Conservation (phyloP, 345 rosid genomes). For the Turnera subulata region DNA sequence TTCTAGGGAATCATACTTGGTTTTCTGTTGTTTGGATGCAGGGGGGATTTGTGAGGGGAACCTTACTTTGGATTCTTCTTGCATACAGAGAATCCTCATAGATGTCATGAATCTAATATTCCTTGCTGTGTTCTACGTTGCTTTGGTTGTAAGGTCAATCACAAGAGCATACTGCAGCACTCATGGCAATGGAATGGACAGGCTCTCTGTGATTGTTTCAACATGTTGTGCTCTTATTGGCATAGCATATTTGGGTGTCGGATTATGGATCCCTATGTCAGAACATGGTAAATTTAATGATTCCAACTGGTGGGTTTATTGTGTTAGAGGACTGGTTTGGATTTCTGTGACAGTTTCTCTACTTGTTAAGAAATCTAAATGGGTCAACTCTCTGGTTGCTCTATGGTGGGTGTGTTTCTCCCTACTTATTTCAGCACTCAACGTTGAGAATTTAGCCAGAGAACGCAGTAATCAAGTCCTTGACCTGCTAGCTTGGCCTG, state of each 20-base stretch:
- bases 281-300: conserved; percentile 9
- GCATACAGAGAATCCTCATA: conserved; percentile 51
- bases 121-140: not conserved
- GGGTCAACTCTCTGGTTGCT: conserved; percentile 33
- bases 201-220: conserved; percentile 38
- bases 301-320: conserved; percentile 27
- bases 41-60: conserved; percentile 54
- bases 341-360: conserved; percentile 51
- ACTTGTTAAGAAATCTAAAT: conserved; percentile 46
- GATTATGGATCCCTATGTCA: conserved; percentile 33
- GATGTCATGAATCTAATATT: conserved; percentile 42
- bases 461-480: conserved; percentile 30
- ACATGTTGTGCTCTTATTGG: conserved; percentile 41
- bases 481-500: conserved; percentile 41
- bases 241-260: conserved; percentile 29
- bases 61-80: conserved; percentile 19
- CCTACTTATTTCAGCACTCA: conserved; percentile 42
- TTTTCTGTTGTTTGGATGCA: conserved; percentile 26
- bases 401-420: conserved; percentile 68
- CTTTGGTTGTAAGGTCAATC: not conserved
- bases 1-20: no score
- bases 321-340: conserved; percentile 60
- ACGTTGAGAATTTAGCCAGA: conserved; percentile 30
- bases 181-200: conserved; percentile 39
- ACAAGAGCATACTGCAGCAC: not conserved